Evolutionary conservation across 129 eudicot species (phyloP).

Genomic region (Sambucus nigra): DNA sequence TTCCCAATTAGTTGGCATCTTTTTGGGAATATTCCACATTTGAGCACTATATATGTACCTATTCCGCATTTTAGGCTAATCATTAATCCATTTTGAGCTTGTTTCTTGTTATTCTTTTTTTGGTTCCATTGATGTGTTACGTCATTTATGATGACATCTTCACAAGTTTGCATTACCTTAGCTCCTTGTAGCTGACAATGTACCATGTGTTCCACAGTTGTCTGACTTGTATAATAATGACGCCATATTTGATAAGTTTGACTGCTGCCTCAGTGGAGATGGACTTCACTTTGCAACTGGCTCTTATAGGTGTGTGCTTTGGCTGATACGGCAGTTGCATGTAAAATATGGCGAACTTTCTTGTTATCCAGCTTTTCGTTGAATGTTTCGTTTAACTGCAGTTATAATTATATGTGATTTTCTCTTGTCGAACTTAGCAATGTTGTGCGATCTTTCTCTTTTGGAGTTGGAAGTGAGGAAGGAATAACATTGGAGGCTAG

Average conservation of each 20-base stretch:
- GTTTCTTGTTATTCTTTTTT: neutral
- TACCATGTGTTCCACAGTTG: constrained; percentile 33
- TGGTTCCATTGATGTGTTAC: neutral
- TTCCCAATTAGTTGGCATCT: too few species aligned
- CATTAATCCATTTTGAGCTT: too few species aligned
- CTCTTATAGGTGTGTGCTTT: constrained; percentile 55
- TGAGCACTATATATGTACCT: too few species aligned
- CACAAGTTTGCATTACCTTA: too few species aligned
- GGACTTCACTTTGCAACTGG: constrained; percentile 81
- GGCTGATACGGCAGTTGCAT: neutral
- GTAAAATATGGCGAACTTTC: constrained; percentile 1
- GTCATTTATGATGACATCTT: neutral
- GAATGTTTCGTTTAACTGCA: constrained; percentile 13
- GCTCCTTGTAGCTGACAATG: neutral
- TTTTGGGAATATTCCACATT: too few species aligned
- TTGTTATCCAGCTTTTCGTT: neutral
- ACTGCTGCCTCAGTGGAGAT: constrained; percentile 79
- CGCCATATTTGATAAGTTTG: constrained; percentile 84
- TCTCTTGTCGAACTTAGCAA: constrained; percentile 43
- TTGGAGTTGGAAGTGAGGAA: constrained; percentile 42
- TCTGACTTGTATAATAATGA: constrained; percentile 62
- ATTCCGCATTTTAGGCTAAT: too few species aligned
- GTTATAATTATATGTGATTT: constrained; percentile 17
- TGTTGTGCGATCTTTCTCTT: constrained; percentile 43
- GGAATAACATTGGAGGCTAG: constrained; percentile 58